Conservation (phyloP, 1,284 basidiomycete species). For the Pseudozyma flocculosa region DNA sequence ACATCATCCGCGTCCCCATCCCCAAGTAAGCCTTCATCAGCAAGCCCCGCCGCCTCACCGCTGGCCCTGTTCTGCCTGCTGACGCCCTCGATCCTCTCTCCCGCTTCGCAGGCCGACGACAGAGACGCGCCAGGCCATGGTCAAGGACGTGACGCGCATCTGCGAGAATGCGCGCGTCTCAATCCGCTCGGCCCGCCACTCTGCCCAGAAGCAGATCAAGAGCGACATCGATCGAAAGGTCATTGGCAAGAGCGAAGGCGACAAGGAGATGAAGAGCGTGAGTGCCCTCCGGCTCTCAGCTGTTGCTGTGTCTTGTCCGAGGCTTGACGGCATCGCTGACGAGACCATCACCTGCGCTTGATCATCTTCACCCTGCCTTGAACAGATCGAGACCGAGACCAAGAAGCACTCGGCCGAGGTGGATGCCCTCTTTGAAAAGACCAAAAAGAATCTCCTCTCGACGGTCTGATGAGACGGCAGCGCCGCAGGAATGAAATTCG, state of each 20-base stretch:
- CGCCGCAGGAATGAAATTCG: no score
- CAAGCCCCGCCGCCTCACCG: no score
- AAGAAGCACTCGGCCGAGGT: conserved; percentile 40
- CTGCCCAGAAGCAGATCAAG: conserved; percentile 54
- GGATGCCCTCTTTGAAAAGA: conserved; percentile 44
- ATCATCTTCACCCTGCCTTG: no score
- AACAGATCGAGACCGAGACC: conserved; percentile 43
- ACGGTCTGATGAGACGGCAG: no score
- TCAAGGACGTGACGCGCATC: conserved; percentile 47
- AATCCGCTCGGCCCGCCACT: conserved; percentile 46
- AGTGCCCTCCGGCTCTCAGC: background rate
- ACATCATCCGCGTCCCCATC: conserved; percentile 48
- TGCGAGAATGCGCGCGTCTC: conserved; percentile 54
- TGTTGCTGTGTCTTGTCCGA: no score
- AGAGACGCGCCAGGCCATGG: conserved; percentile 45
- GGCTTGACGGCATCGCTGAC: no score
- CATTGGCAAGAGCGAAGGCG: conserved; percentile 44
- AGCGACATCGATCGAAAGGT: conserved; percentile 48
- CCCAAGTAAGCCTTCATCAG: conserved; percentile 29
- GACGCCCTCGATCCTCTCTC: no score
- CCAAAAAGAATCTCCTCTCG: conserved; percentile 31
- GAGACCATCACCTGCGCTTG: no score
- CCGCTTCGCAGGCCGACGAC: conserved; percentile 36
- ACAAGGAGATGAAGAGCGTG: conserved; percentile 44
- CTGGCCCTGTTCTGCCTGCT: no score